Evolutionary conservation across 352 stramenopile species (phyloP), one percentile per base, ranked within the genome.

Genomic region (Pythium aquatile): DNA sequence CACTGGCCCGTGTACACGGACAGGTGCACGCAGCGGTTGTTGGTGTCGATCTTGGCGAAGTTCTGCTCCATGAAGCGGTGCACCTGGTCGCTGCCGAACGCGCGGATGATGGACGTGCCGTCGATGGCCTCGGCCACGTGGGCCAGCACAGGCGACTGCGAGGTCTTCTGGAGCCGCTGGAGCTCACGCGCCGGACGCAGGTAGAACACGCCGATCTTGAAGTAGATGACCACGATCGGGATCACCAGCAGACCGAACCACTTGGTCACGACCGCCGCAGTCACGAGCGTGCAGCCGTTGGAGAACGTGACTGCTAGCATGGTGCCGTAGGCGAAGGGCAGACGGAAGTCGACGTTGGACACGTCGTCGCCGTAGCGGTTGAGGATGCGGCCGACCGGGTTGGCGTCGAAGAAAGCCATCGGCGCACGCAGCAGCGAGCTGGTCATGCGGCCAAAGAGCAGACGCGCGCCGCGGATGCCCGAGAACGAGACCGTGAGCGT

Each of bases 401-500:
- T 97, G 8, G 88, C 91, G 76, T 98, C 93, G 71, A 98, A 98
- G 72, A 98, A 98, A 28, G 82, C 67, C 68, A 98, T 86, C n/a
- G 92, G 93, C 16, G 94, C 93, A 28, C 79, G 70, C 30, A 98
- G 70, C 33, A 98, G 88, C 28, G 86, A 85, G 9, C 77, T 73
- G 26, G 90, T 90, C 44, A 98, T 76, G 39, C 85, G 71, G 57
- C 98, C 72, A 69, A 98, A 97, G 2, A 98, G 70, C 58, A 74
- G 71, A 35, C 79, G 75, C 8, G 83, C 77, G 56, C 76, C 82
- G 10, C 76, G 75, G 47, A 94, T 73, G 33, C 83, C 85, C 14
- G 72, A 72, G 46, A 75, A 63, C 37, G 80, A 85, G 14, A 91
- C 79, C 2, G 77, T 76, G 13, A 91, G 47, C 35, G 85, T 68